Conservation (phyloP, 2,329 filamentous ascomycete genomes). For the Arthrobotrys megalospora region DNA sequence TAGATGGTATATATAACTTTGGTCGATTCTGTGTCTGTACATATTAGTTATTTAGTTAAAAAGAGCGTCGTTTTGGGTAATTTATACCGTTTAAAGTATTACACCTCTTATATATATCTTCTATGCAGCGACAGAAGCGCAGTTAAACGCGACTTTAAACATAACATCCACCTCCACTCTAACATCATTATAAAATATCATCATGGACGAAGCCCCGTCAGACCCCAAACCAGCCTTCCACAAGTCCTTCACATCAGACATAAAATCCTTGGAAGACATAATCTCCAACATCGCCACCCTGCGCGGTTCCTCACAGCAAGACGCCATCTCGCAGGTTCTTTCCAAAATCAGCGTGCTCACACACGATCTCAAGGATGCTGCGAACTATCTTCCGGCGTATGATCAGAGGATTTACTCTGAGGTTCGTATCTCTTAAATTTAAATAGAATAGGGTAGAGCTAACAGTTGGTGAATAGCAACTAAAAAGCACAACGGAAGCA, state of each 20-base stretch:
- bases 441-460: background rate
- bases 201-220: constrained; percentile 20
- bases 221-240: constrained; percentile 33
- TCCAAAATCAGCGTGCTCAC: constrained; percentile 84
- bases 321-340: constrained; percentile 85
- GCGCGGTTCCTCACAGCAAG: constrained; percentile 78
- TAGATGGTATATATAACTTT: constrained; percentile 32
- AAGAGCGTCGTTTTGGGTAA: constrained; percentile 14
- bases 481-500: constrained; percentile 29
- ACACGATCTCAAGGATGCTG: constrained; percentile 86
- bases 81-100: background rate
- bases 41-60: constrained; percentile 28
- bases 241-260: constrained; percentile 33
- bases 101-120: background rate
- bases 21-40: constrained; percentile 24
- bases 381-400: constrained; percentile 86
- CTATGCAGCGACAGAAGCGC: background rate
- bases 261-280: constrained; percentile 78
- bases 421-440: constrained; percentile 69
- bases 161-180: background rate
- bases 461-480: constrained; percentile 21
- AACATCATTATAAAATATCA: background rate
- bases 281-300: constrained; percentile 78
- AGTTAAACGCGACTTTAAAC: background rate
- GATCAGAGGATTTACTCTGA: constrained; percentile 89